Evolutionary conservation across 2,329 filamentous ascomycete species (phyloP), one percentile per base, ranked within the genome.

Genomic region (Neonectria punicea): DNA sequence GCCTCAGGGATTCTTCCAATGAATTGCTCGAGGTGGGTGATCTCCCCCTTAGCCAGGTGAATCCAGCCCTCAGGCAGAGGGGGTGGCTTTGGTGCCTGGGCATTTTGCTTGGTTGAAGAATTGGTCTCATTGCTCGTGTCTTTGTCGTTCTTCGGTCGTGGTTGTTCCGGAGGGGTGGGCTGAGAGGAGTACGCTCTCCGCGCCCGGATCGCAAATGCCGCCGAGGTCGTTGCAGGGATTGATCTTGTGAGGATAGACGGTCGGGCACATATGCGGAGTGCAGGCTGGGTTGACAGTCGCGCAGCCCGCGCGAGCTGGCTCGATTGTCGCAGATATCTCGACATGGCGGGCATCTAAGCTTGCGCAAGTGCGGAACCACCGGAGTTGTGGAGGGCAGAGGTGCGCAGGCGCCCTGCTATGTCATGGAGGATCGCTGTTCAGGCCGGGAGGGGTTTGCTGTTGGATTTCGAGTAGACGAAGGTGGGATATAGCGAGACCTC

Each of bases 251-350:
- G 67, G 18, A 73, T 67, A 25, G 80, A 73, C 13, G 76, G 68
- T 30, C 76, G 81, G 75, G 80, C 70, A 46, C 82, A 81, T 67
- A 83, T 80, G 74, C 84, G 83, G 59, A 85, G 79, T 66, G 85
- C 80, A 73, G 82, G 80, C 75, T 85, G 84, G 75, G 86, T 81
- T 70, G 85, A 84, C 71, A 85, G 81, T 78, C 86, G 86, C 64
- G 87, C 86, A 75, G 89, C 83, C 78, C 87, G 86, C 80, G 88
- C 87, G 77, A 92, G 81, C 78, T 88, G 86, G 82, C 88, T 87
- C 78, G 90, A 86, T 79, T 89, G 88, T 78, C 89, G 87, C 71
- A 92, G 81, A 75, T 90, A 83, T 74, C 87, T 87, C 78, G 89
- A 89, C 90, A 92, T 92, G 80, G 78, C 74, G 70, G 71, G 69